Evolutionary conservation across 352 stramenopile species (phyloP).

Genomic region (Phytophthora crassamura): DNA sequence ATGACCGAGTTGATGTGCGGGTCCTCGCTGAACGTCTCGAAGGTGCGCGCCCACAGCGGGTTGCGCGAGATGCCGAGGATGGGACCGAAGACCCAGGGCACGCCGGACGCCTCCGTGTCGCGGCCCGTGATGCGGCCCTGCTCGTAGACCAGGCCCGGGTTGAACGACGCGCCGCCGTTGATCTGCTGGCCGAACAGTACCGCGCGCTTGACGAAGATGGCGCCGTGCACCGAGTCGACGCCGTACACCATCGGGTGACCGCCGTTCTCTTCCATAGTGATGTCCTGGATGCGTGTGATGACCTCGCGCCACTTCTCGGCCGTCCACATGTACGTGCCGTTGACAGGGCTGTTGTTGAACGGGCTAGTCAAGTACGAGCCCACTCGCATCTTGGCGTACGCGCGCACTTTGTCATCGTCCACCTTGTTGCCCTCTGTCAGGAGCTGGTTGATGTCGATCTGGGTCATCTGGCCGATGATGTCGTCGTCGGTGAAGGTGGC

Average conservation of each 20-base stretch:
- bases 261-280: conserved; percentile 52
- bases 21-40: conserved; percentile 94
- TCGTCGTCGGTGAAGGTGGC: conserved; percentile 49
- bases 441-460: conserved; percentile 84
- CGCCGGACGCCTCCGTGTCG: conserved; percentile 81
- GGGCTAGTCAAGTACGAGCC: conserved; percentile 87
- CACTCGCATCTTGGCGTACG: conserved; percentile 73
- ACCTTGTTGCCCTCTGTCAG: conserved; percentile 44
- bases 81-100: conserved; percentile 89
- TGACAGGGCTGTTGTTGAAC: conserved; percentile 31
- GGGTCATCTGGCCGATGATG: conserved; percentile 91
- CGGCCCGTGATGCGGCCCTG: conserved; percentile 67
- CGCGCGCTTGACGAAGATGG: conserved; percentile 79
- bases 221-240: conserved; percentile 89
- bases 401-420: conserved; percentile 35
- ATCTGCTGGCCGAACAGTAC: conserved; percentile 61
- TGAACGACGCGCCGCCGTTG: conserved; percentile 81
- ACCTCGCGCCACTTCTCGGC: conserved; percentile 66
- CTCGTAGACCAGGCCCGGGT: no score
- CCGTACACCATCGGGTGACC: conserved; percentile 77
- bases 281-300: conserved; percentile 72
- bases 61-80: conserved; percentile 81
- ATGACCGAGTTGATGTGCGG: conserved; percentile 76
- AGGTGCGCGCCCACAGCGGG: conserved; percentile 84
- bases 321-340: no score